A percentile compares a stretch with the other conserved stretches of the same genome.
These are phyloP conservation scores for Agrocybe chaxingu DNA, from an alignment of 768 basidiomycete species.

Conservation along the genomic window DNA sequence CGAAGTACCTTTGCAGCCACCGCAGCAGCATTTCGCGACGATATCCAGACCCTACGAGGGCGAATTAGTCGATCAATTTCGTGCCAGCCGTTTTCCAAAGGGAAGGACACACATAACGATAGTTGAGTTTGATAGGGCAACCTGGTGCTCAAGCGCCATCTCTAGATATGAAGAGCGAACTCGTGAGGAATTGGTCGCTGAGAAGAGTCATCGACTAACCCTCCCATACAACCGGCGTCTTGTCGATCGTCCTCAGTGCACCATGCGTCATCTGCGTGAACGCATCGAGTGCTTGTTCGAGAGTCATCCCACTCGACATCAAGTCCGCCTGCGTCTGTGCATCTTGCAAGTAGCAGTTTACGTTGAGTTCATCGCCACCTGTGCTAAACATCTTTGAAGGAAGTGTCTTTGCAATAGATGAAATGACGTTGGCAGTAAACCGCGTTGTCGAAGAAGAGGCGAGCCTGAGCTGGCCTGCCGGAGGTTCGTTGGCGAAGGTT, in stretches of 20 bases:
- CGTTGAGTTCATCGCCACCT: constrained; percentile 82
- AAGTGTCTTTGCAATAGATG: constrained; percentile 46
- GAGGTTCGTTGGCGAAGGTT: constrained; percentile 68
- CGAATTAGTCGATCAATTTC: background rate
- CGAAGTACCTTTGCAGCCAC: constrained; percentile 61
- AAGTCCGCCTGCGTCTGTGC: constrained; percentile 54
- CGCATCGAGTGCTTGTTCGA: constrained; percentile 59
- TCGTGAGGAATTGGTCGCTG: constrained; percentile 23
- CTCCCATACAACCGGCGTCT: constrained; percentile 84
- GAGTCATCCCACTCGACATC: constrained; percentile 42
- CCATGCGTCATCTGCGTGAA: constrained; percentile 63
- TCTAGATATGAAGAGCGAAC: constrained; percentile 43
- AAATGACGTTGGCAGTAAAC: constrained; percentile 56
- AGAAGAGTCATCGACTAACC: constrained; percentile 29
- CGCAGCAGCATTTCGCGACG: constrained; percentile 52
- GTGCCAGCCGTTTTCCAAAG: background rate
- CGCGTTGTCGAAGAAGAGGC: constrained; percentile 55
- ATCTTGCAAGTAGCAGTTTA: constrained; percentile 64
- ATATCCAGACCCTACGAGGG: constrained; percentile 63
- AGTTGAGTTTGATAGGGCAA: constrained; percentile 47
- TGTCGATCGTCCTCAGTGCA: constrained; percentile 51
- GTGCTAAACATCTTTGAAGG: constrained; percentile 68
- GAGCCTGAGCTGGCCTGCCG: constrained; percentile 79
- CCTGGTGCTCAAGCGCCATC: constrained; percentile 57
- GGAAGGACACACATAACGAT: constrained; percentile 47